Conservation (phyloP, 2,329 filamentous ascomycete genomes). For the Fusarium sp. region DNA sequence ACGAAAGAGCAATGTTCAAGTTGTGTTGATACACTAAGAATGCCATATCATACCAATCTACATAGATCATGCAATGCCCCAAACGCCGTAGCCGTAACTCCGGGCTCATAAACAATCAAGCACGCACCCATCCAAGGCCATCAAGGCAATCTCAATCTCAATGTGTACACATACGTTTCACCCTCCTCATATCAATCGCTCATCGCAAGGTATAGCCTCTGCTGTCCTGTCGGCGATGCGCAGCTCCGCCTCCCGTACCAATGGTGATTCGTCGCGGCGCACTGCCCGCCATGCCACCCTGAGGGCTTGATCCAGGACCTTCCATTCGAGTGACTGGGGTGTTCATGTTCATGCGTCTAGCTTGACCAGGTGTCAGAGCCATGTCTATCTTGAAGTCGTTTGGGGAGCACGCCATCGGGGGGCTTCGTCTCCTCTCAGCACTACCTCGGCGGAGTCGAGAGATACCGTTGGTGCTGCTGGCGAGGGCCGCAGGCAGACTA, state of each 20-base stretch:
- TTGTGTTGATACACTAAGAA: slow-evolving; percentile 29
- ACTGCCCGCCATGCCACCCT: slow-evolving; percentile 32
- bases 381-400: slow-evolving; percentile 51
- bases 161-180: slow-evolving; percentile 4
- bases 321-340: slow-evolving; percentile 47
- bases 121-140: slow-evolving; percentile 35
- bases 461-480: slow-evolving; percentile 65
- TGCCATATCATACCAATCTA: slow-evolving; percentile 31
- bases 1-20: not conserved
- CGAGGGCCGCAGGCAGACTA: slow-evolving; percentile 54
- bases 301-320: slow-evolving; percentile 38
- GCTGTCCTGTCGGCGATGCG: slow-evolving; percentile 46
- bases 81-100: slow-evolving; percentile 39
- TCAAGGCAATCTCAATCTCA: slow-evolving; percentile 21
- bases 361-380: slow-evolving; percentile 63
- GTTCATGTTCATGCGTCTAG: slow-evolving; percentile 65
- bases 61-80: slow-evolving; percentile 25
- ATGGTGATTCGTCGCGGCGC: slow-evolving; percentile 51
- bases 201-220: slow-evolving; percentile 45
- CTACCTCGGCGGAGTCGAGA: slow-evolving; percentile 62
- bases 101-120: slow-evolving; percentile 38
- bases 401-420: slow-evolving; percentile 63
- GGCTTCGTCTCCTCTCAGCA: slow-evolving; percentile 60
- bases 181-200: slow-evolving; percentile 1
- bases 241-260: slow-evolving; percentile 42